Percentiles rank a stretch among this genome's conserved stretches.
Conservation (phyloP, 2,329 filamentous ascomycete genomes). For the Clonostachys rosea region DNA sequence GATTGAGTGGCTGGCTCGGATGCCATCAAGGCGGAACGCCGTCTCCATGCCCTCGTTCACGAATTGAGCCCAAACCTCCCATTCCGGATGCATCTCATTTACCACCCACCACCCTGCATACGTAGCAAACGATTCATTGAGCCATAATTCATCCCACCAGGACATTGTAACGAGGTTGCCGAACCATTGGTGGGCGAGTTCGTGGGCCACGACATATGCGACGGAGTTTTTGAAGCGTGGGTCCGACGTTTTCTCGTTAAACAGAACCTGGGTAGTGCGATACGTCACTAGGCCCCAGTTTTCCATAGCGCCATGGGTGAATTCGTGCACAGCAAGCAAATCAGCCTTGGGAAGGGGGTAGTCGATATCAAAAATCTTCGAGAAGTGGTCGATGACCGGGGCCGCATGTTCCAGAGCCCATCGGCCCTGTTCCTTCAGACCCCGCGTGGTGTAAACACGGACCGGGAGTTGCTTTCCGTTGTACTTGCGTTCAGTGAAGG, state of each 20-base stretch:
- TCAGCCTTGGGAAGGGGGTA: slow-evolving; percentile 93
- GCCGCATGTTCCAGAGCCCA: slow-evolving; percentile 89
- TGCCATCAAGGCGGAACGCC: slow-evolving; percentile 83
- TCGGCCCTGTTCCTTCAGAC: slow-evolving; percentile 86
- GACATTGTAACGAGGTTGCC: slow-evolving; percentile 95
- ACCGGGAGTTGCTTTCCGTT: slow-evolving; percentile 89
- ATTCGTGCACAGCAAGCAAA: slow-evolving; percentile 87
- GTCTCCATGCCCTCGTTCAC: slow-evolving; percentile 91
- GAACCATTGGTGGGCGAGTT: slow-evolving; percentile 95
- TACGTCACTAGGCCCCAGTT: slow-evolving; percentile 98
- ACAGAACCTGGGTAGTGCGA: slow-evolving; percentile 91
- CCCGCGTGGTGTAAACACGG: slow-evolving; percentile 90
- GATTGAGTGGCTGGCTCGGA: slow-evolving; percentile 91
- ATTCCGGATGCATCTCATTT: slow-evolving; percentile 96
- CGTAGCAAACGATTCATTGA: too few species aligned
- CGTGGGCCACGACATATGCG: slow-evolving; percentile 97
- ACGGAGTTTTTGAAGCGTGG: slow-evolving; percentile 88
- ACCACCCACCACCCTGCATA: too few species aligned
- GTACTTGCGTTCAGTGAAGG: slow-evolving; percentile 83
- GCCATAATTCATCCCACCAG: slow-evolving; percentile 92
- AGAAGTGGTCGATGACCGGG: slow-evolving; percentile 94
- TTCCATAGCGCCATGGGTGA: slow-evolving; percentile 86
- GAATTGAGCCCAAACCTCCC: slow-evolving; percentile 97
- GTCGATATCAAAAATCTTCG: slow-evolving; percentile 87
- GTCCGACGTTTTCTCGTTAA: slow-evolving; percentile 88